Evolutionary conservation across 257 asterid species (phyloP).

Genomic region (Parsonsia alboflavescens): DNA sequence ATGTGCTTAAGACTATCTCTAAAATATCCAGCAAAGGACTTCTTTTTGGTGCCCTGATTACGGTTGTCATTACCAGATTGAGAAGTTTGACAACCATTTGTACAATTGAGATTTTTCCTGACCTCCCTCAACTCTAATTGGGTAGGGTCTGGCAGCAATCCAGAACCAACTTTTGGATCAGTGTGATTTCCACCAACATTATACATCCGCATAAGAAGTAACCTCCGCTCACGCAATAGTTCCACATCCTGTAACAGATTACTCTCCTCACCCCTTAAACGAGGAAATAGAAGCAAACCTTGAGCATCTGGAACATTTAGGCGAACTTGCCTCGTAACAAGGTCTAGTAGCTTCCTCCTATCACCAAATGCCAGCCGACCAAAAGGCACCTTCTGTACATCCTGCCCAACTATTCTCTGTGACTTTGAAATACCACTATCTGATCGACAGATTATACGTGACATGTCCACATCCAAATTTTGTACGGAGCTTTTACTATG

Average conservation of each 20-base stretch:
- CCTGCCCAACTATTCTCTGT: conserved; percentile 48
- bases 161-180: conserved; percentile 37
- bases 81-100: conserved; percentile 30
- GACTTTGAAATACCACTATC: conserved; percentile 51
- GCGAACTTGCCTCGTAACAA: conserved; percentile 58
- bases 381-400: conserved; percentile 44
- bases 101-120: conserved; percentile 42
- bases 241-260: conserved; percentile 42
- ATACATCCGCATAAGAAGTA: conserved; percentile 58
- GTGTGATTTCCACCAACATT: conserved; percentile 34
- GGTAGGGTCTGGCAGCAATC: conserved; percentile 37
- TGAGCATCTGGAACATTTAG: conserved; percentile 35
- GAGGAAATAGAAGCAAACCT: conserved; percentile 48
- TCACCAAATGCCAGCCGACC: conserved; percentile 75
- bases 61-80: conserved; percentile 34
- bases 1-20: conserved; percentile 62
- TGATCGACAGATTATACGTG: conserved; percentile 35
- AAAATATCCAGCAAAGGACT: conserved; percentile 53
- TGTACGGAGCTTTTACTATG: conserved; percentile 48
- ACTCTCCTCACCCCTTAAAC: conserved; percentile 35
- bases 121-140: conserved; percentile 50
- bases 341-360: conserved; percentile 70
- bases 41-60: conserved; percentile 40
- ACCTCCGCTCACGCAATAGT: conserved; percentile 54
- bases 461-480: conserved; percentile 41